These are phyloP conservation scores for Nothophytophthora sp. DNA, from an alignment of 352 stramenopile species.

Conservation along the genomic window DNA sequence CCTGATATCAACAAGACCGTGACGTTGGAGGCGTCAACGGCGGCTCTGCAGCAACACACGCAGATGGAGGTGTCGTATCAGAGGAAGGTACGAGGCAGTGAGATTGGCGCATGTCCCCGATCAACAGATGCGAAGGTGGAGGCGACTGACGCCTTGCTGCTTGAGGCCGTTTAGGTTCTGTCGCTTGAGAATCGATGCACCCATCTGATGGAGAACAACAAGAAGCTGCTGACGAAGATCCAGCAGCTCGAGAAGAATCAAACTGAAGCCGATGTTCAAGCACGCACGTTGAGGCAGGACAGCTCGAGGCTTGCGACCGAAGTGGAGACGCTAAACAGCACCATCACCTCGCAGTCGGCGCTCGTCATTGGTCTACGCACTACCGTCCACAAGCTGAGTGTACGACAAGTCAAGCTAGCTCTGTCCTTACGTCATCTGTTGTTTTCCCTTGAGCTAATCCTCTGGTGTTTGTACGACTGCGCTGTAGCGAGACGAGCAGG, in stretches of 20 bases:
- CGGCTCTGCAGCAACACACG: slow-evolving; percentile 63
- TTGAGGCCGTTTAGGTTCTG: slow-evolving; percentile 37
- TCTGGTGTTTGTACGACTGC: not conserved
- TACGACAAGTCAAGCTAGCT: slow-evolving; percentile 13
- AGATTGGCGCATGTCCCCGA: too few species aligned
- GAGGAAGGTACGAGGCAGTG: slow-evolving; percentile 39
- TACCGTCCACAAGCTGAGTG: slow-evolving; percentile 49
- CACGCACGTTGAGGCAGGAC: slow-evolving; percentile 37
- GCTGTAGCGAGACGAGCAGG: slow-evolving; percentile 60
- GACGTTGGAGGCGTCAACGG: slow-evolving; percentile 20
- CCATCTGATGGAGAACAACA: slow-evolving; percentile 70
- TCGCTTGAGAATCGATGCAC: slow-evolving; percentile 60
- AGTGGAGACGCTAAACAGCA: slow-evolving; percentile 47
- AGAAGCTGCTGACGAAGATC: slow-evolving; percentile 65
- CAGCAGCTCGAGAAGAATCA: slow-evolving; percentile 60
- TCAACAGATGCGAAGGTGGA: not conserved
- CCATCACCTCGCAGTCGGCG: slow-evolving; percentile 54
- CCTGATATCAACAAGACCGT: slow-evolving; percentile 41
- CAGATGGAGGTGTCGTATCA: slow-evolving; percentile 72
- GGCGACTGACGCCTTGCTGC: too few species aligned
- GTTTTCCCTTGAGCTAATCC: not conserved
- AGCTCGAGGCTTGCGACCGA: slow-evolving; percentile 40
- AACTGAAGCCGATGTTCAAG: slow-evolving; percentile 33
- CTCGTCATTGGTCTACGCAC: slow-evolving; percentile 61
- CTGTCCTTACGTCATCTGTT: not conserved